Percentiles rank a stretch among this genome's conserved stretches.
phyloP scores from a whole-genome alignment of 2,329 filamentous ascomycete species.

The Phialocephala sp. region DNA sequence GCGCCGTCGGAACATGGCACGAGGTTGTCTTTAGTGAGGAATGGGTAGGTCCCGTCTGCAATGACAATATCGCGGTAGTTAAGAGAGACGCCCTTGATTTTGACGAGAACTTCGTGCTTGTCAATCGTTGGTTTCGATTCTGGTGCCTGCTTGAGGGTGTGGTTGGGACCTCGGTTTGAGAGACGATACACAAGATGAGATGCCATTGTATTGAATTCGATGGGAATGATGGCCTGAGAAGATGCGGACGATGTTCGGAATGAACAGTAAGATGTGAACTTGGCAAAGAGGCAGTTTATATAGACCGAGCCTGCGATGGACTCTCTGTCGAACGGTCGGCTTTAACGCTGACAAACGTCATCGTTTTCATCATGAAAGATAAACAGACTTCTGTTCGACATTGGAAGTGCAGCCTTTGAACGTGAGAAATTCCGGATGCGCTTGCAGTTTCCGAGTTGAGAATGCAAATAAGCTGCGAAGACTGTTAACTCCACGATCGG shows the following conservation, averaged over 20 bases:
- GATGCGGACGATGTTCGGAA: too few species aligned
- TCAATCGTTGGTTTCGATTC: conserved; percentile 40
- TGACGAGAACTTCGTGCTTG: conserved; percentile 42
- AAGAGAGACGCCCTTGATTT: conserved; percentile 41
- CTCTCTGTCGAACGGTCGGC: background rate
- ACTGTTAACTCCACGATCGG: background rate
- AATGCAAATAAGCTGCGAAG: background rate
- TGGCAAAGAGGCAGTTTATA: background rate
- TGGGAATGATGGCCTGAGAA: background rate
- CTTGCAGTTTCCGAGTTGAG: background rate
- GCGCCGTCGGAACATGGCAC: conserved; percentile 47
- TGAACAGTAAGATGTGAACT: background rate
- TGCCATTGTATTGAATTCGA: background rate
- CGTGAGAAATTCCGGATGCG: background rate
- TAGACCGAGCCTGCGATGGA: background rate
- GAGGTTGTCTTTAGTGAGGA: conserved; percentile 43
- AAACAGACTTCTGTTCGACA: background rate
- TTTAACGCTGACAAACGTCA: background rate
- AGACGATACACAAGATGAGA: conserved; percentile 30
- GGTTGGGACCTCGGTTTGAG: conserved; percentile 12
- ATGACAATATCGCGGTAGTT: conserved; percentile 47
- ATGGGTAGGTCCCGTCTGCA: conserved; percentile 40
- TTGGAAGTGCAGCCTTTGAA: background rate
- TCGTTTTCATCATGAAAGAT: background rate
- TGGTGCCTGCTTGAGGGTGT: conserved; percentile 34